A percentile compares a stretch with the other conserved stretches of the same genome.
These are phyloP conservation scores for Monosporascus sp. DNA, from an alignment of 2,329 filamentous ascomycete genomes.

Conservation along the genomic window DNA sequence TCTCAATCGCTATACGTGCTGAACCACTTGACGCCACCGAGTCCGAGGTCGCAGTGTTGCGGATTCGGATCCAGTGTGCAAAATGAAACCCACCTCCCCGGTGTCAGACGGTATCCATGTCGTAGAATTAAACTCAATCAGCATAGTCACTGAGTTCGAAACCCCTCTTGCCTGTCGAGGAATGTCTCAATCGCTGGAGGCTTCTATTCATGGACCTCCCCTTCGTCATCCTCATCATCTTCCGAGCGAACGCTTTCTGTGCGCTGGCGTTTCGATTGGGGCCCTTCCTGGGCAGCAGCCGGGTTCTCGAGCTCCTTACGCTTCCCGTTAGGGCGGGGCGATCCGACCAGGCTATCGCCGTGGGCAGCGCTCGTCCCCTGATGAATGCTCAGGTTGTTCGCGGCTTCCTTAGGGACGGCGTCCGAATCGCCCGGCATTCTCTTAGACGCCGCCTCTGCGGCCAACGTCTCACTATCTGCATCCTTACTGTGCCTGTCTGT, in stretches of 20 bases:
- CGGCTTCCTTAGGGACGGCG: conserved; percentile 24
- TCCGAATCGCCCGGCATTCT: conserved; percentile 27
- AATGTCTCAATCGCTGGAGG: background rate
- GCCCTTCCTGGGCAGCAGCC: conserved; percentile 26
- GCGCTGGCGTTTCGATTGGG: conserved; percentile 38
- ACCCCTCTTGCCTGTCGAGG: background rate
- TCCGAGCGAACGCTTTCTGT: background rate
- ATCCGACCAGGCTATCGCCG: conserved; percentile 25
- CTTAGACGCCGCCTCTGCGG: conserved; percentile 32
- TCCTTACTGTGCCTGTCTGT: conserved; percentile 5
- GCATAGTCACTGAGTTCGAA: no score
- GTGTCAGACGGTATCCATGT: no score
- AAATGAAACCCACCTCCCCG: no score
- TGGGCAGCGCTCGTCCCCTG: conserved; percentile 22
- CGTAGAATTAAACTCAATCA: no score
- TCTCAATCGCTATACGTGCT: no score
- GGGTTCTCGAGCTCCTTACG: conserved; percentile 35
- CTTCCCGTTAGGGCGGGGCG: conserved; percentile 31
- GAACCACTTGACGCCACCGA: no score
- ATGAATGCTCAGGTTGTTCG: conserved; percentile 24
- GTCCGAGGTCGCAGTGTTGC: no score
- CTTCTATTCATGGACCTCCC: conserved; percentile 34
- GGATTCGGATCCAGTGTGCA: no score
- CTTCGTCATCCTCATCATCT: conserved; percentile 38
- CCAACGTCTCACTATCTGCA: conserved; percentile 20